Evolutionary conservation across 2,329 filamentous ascomycete genomes (phyloP), one percentile per base, ranked within the genome.

Genomic region (Aspergillus ochraceus): DNA sequence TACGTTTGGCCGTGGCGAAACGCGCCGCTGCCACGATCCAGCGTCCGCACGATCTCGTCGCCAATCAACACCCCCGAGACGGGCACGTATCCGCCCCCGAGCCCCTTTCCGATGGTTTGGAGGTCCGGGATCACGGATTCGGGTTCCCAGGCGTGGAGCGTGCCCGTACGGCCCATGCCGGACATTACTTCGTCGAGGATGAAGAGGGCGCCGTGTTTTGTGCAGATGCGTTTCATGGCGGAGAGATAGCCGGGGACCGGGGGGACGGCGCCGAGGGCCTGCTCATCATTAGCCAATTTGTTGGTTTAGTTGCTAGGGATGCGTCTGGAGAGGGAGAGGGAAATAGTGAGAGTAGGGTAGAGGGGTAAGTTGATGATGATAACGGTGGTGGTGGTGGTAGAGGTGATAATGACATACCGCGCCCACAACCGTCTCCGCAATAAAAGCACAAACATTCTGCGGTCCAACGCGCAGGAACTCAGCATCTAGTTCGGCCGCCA

Each of bases 101-200:
- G 76, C 0, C 82, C 84, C 69, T 88, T 88, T 4, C 84, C 85
- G 26, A 87, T 79, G 2, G 84, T 82, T 67, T 86, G 80, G 22
- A 88, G 81, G 64, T 88, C 86, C 0, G 86, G 86, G 0, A 81
- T 77, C 2, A 87, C 78, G n/a, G 72, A 80, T 59, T 86, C 81
- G 52, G 85, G 79, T 62, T 87, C 79, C 83, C 84, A 88, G 6
- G 83, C 85, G 64, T 87, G 84, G 2, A 85, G 68, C 1, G 81
- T 82, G 1, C 84, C 85, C n/a, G 77, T 80, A 6, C 85, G 80
- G 6, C 86, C 86, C 77, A 84, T 83, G 2, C 86, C 85, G 62
- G 80, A 83, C 88, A 92, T 91, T 49, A 92, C 82, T 70, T 94
- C 91, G 68, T 95, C 91, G 0, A 94, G 76, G 50, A 94, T 88